These are phyloP conservation scores for Scutellaria galericulata DNA, from an alignment of 257 asterid genomes.

Conservation along the genomic window DNA sequence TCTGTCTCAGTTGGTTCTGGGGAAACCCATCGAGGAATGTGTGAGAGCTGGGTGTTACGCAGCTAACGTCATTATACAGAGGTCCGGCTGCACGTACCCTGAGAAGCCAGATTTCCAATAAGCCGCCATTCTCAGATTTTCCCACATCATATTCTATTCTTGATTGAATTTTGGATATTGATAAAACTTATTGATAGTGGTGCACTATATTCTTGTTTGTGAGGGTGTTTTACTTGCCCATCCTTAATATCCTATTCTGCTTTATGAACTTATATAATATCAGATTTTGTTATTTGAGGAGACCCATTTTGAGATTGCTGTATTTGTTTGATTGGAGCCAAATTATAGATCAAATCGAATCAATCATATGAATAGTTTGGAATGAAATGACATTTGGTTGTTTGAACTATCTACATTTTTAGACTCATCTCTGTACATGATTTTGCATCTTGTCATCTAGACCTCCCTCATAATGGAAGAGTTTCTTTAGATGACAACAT, in stretches of 20 bases:
- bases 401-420: no score
- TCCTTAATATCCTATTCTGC: not conserved
- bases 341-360: not conserved
- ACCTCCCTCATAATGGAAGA: no score
- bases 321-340: not conserved
- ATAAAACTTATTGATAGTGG: constrained; percentile 26
- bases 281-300: not conserved
- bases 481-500: not conserved
- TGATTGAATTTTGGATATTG: constrained; percentile 25
- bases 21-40: constrained; percentile 69
- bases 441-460: no score
- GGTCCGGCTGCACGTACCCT: constrained; percentile 90
- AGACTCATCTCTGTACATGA: no score
- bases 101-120: constrained; percentile 73
- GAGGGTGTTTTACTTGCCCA: constrained; percentile 30
- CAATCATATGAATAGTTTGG: not conserved
- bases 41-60: constrained; percentile 80
- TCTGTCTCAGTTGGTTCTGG: constrained; percentile 71
- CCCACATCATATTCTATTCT: constrained; percentile 16
- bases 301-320: constrained; percentile 18
- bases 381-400: no score
- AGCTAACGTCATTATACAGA: constrained; percentile 80
- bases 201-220: constrained; percentile 18
- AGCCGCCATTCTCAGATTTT: constrained; percentile 35
- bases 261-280: not conserved